Base-by-base conservation (phyloP, 2,329 filamentous ascomycete species). In the Cladosporium phlei region DNA sequence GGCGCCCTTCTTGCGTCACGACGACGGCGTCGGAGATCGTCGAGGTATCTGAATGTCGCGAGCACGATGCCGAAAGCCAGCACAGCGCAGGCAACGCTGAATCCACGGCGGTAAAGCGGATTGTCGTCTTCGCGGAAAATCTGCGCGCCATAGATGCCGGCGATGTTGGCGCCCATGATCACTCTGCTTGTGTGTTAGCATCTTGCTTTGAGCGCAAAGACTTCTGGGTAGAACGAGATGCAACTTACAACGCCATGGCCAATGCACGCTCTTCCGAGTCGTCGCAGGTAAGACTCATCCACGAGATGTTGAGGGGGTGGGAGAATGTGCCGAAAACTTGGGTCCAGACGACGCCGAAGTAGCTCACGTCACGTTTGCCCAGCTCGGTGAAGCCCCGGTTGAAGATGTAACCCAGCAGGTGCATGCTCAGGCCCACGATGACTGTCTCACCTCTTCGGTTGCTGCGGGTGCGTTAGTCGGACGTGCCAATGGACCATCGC, bases 161-260 rank as follows among this genome's bases (percentile, higher is more conserved):
- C 77, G 20, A 75, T 76, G 53, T 82, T 82, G 38, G 77, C 79
- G 16, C 75, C 74, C 78, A 81, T 81, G 49, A 82, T 79, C 42
- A 80, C 69, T 62, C 70, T 73, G 17, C 16, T n/a, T n/a, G n/a
- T n/a, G n/a, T n/a, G n/a, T n/a, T n/a, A n/a, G n/a, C n/a, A n/a
- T n/a, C n/a, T n/a, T n/a, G n/a, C n/a, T n/a, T n/a, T n/a, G n/a
- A n/a, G n/a, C n/a, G n/a, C n/a, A n/a, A n/a, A n/a, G n/a, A n/a
- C n/a, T n/a, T n/a, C n/a, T n/a, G n/a, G n/a, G n/a, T n/a, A n/a
- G n/a, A n/a, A n/a, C n/a, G n/a, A n/a, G n/a, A n/a, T n/a, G n/a
- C n/a, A n/a, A 55, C 64, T 65, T 60, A 76, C 72, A 76, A 68
- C 6, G 78, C 77, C 78, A 81, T 81, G 9, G 77, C 75, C 0